Evolutionary conservation across 257 asterid species (phyloP).

Genomic region (Thymus quinquecostatus): DNA sequence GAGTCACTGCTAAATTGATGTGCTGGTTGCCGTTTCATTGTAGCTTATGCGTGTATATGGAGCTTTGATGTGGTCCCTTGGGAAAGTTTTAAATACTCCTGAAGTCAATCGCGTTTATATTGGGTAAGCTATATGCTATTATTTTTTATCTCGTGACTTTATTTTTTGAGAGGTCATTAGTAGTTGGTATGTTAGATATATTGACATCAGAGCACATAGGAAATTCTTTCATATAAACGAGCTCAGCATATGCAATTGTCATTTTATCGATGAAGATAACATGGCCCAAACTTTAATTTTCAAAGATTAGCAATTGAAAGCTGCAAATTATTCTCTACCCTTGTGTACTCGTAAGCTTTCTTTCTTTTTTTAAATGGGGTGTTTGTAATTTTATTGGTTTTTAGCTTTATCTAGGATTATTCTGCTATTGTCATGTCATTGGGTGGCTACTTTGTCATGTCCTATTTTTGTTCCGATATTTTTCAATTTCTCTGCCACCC

Average conservation of each 20-base stretch:
- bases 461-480: background rate
- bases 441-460: background rate
- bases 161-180: background rate
- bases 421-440: background rate
- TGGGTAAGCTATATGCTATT: constrained; percentile 57
- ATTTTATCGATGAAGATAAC: constrained; percentile 6
- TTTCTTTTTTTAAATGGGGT: too few species aligned
- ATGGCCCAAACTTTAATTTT: background rate
- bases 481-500: background rate
- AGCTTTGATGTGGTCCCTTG: constrained; percentile 99
- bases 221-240: constrained; percentile 1
- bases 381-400: background rate
- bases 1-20: constrained; percentile 4
- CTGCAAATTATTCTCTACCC: background rate
- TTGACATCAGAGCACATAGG: background rate
- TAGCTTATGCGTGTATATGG: constrained; percentile 99
- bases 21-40: constrained; percentile 30
- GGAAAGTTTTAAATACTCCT: constrained; percentile 94
- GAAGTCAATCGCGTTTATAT: constrained; percentile 93
- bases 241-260: constrained; percentile 3
- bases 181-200: background rate
- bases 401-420: background rate
- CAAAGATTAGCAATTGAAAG: constrained; percentile 7
- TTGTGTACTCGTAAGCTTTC: background rate
- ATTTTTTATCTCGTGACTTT: background rate